Evolutionary conservation across 1,139 yeast species (phyloP).

Genomic region (Trichomonascaceae sp.): DNA sequence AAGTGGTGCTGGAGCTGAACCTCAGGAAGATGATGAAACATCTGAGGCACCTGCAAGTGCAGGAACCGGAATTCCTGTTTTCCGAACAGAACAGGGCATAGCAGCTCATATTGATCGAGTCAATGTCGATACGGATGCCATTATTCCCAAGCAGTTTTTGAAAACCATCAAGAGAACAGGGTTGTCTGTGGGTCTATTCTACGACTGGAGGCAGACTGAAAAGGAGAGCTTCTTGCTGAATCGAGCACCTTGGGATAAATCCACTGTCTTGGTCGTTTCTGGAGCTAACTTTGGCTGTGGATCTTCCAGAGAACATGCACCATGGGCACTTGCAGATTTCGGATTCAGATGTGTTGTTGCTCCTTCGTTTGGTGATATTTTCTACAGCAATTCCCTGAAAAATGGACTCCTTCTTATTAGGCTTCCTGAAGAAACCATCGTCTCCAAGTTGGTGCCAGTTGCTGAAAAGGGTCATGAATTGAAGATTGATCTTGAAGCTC

Average conservation of each 20-base stretch:
- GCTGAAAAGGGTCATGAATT: constrained; percentile 68
- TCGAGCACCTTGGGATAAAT: constrained; percentile 69
- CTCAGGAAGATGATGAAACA: constrained; percentile 24
- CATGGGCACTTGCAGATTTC: constrained; percentile 97
- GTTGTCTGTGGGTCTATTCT: constrained; percentile 77
- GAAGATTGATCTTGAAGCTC: constrained; percentile 79
- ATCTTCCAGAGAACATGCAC: constrained; percentile 98
- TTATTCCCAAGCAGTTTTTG: constrained; percentile 95
- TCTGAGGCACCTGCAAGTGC: constrained; percentile 35
- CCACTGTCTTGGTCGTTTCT: constrained; percentile 81
- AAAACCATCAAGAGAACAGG: constrained; percentile 98
- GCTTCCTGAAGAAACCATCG: constrained; percentile 67
- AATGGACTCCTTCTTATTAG: constrained; percentile 92
- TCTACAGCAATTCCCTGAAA: constrained; percentile 93
- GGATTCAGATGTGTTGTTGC: constrained; percentile 95
- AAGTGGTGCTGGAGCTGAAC: constrained; percentile 24
- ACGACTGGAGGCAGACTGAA: constrained; percentile 78
- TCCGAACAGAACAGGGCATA: constrained; percentile 68
- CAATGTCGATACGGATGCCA: constrained; percentile 96
- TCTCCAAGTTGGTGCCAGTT: constrained; percentile 65
- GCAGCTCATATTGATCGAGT: constrained; percentile 94
- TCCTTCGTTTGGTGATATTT: constrained; percentile 96
- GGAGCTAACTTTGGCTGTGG: constrained; percentile 99
- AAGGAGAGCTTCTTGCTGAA: constrained; percentile 86
- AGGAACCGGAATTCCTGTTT: constrained; percentile 64